Evolutionary conservation across 1,139 yeast species (phyloP), one percentile per base, ranked within the genome.

Genomic region (Pichia sp.): DNA sequence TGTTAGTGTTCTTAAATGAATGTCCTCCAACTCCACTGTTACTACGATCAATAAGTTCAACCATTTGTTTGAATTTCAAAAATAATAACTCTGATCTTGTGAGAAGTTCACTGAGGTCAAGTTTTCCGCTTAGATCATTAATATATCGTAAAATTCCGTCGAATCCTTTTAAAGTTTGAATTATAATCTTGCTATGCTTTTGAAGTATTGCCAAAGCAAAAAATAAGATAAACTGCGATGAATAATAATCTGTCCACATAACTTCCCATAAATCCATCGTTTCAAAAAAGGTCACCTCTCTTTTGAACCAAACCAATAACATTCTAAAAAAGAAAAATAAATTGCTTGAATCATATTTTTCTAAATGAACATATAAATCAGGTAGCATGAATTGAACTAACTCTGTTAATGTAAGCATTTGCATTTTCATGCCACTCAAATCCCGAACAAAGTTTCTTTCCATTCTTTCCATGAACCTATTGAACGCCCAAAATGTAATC

Each of bases 301-400:
- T 80, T 67, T 95, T 93, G 67, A 80, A 95, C 96, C 97, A 90
- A 4, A 93, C 97, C 44, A 93, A 73, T 19, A 93, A 72, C 98
- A 93, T 91, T 55, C 99, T 74, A 73, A 95, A 93, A 62, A 91
- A 90, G 75, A 93, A 93, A 67, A 93, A 93, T 55, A 95, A 76
- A 64, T 93, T 93, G 33, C 84, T 86, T 1, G 96, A 84, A 61
- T 91, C 97, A 64, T 96, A 90, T 63, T 81, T 82, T 51, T 81
- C 93, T 57, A 93, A 73, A 67, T 95, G 99, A 42, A 81, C 75
- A 67, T 86, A 90, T 50, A 93, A 72, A 51, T 83, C 78, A 1
- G 99, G 99, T 44, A 90, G 71, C 95, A 91, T 87, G 57, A 93
- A 81, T 61, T 87, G 96, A 18, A 88, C 86, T 45, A 93, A 71